A percentile compares a stretch with the other conserved stretches of the same genome.
phyloP scores from a whole-genome alignment of 352 stramenopile genomes.

The Phytophthora pistaciae region DNA sequence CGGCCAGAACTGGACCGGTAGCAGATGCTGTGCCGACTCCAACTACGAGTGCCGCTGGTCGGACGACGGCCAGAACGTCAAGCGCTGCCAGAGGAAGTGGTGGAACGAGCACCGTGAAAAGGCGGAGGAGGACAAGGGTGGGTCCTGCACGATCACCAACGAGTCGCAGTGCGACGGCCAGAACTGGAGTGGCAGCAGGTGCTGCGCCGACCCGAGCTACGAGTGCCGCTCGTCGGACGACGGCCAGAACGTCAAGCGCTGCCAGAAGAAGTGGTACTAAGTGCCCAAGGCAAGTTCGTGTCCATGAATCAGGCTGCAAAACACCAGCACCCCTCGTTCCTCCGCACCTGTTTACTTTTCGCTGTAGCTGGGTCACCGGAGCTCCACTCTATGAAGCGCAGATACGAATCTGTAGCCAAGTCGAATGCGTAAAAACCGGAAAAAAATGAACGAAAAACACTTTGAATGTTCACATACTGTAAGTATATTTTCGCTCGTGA shows the following conservation, averaged over 20 bases:
- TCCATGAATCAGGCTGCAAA: background rate
- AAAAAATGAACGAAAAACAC: background rate
- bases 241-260: conserved; percentile 18
- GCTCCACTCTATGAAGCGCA: background rate
- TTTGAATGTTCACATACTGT: background rate
- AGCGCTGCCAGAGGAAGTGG: conserved; percentile 15
- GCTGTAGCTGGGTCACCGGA: background rate
- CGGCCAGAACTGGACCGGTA: background rate
- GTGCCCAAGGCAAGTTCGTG: background rate
- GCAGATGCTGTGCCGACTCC: background rate
- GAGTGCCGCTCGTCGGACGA: conserved; percentile 5
- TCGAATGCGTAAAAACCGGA: background rate
- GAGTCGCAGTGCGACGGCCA: conserved; percentile 12
- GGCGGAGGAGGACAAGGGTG: no score
- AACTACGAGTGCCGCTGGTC: conserved; percentile 1
- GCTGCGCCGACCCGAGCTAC: conserved; percentile 1
- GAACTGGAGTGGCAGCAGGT: conserved; percentile 1
- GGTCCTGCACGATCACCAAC: conserved; percentile 13
- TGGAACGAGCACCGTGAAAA: no score
- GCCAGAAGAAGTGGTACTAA: conserved; percentile 14
- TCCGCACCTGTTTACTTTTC: background rate
- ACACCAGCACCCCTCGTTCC: background rate
- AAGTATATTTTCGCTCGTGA: background rate
- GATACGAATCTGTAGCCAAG: background rate
- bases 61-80: conserved; percentile 8